Evolutionary conservation across 2,329 filamentous ascomycete genomes (phyloP).

Genomic region (Aspergillus fructus): DNA sequence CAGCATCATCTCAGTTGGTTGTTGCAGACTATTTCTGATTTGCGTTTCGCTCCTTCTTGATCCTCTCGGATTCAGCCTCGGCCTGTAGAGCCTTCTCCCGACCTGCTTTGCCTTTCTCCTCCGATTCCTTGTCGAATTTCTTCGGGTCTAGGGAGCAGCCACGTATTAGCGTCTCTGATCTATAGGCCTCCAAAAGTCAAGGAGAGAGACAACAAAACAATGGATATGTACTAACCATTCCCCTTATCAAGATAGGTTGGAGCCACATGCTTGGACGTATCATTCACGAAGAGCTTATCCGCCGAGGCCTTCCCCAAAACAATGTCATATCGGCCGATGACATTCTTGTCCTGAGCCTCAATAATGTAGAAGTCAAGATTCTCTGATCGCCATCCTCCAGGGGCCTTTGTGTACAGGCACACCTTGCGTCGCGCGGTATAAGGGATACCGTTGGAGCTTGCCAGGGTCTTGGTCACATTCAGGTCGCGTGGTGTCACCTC

Average conservation of each 20-base stretch:
- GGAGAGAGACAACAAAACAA: no score
- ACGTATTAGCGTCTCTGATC: no score
- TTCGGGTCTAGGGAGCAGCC: background rate
- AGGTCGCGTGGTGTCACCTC: background rate
- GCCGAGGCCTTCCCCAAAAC: no score
- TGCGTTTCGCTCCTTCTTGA: background rate
- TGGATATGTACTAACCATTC: no score
- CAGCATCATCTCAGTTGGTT: background rate
- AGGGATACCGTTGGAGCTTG: background rate
- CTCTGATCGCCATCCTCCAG: background rate
- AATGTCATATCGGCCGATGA: no score
- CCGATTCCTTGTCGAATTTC: background rate
- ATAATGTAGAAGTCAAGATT: background rate
- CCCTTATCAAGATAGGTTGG: no score
- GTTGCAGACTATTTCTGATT: background rate
- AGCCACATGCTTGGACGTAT: no score
- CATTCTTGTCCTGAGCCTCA: background rate
- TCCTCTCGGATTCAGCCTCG: background rate
- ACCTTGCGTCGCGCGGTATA: background rate
- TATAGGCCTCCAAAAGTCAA: no score
- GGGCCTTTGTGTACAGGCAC: background rate
- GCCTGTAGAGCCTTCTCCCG: background rate
- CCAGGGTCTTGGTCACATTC: background rate
- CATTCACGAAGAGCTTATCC: no score
- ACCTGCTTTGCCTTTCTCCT: background rate